Evolutionary conservation across 106 monocot genomes (phyloP), one percentile per base, ranked within the genome.

Genomic region (Platanthera zijinensis): DNA sequence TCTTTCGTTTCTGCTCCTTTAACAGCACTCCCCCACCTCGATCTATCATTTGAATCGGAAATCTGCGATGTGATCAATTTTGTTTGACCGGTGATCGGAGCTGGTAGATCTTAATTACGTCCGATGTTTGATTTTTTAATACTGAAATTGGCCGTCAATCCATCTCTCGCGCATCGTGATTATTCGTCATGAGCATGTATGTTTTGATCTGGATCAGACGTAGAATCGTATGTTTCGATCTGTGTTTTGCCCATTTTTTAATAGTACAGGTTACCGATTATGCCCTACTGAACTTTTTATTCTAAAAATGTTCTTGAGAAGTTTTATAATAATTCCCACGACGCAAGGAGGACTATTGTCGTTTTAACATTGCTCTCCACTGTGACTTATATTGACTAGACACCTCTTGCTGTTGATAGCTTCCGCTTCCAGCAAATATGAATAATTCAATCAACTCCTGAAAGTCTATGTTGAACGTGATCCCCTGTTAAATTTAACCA

Each of bases 41-140:
- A 66, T 32, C 30, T 66, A 30, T 66, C 66, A 10, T 66, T 66
- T 66, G 66, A 12, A 66, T 66, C 32, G 66, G 66, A 32, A 66
- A 32, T 66, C 5, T 66, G 66, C 66, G 66, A 19, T 66, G 2
- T 11, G 66, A 66, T 32, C 32, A 66, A 13, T 66, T 66, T 66
- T 30, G 32, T 66, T 32, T 11, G 66, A 32, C 0, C 8, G 0
- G 32, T 66, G 30, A 66, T 7, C 32, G 11, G 30, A 66, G 18
- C 32, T 66, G 17, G 30, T 66, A 8, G 32, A 66, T 66, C 66
- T 32, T 11, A 66, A 66, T 8, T 25, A 30, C 12, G 8, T 66
- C 32, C 66, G 28, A 32, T 66, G 32, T 32, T 66, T 30, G 66
- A 10, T 32, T 30, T 1, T 66, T 66, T 66, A 66, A 32, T 32